Evolutionary conservation across 169 alveolate species (phyloP), one percentile per base, ranked within the genome.

Genomic region (Plasmodium cynomolgi): DNA sequence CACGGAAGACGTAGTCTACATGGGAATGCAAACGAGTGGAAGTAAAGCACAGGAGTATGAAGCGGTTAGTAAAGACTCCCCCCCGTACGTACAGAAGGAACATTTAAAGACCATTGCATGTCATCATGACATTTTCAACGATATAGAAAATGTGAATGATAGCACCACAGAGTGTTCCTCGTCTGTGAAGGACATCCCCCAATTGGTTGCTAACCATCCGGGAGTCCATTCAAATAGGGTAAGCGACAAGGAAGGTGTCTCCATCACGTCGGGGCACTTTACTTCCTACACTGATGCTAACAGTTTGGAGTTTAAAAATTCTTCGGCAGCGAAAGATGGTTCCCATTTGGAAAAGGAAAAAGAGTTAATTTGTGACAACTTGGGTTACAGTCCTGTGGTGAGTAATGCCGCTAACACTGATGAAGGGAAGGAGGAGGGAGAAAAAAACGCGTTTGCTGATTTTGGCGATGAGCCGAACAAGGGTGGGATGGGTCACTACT

Each of bases 111-210:
- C 75, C 34, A 29, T 84, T 31, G 17, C 47, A 29, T 77, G 44
- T 86, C 41, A 84, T 44, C 74, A 31, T 44, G 81, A 75, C 41
- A 37, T 54, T 86, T 75, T 33, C 68, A 86, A 86, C 33, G 93
- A 86, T 20, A 77, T 39, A n/a, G 93, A 86, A 56, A 75, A 77
- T 86, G 26, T 54, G 44, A 86, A 86, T 86, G 93, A 86, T 41
- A 86, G 73, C 20, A 86, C 93, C 13, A 58, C 85, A 5, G 93
- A 86, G 8, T 86, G 85, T 54, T 33, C 79, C 41, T 75, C 88
- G 1, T 68, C 77, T 8, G 62, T 86, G n/a, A 86, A 37, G 33
- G 85, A 86, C 44, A 23, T 86, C 4, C 81, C 81, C 15, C 56
- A 39, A 39, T 77, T 37, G 20, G 37, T 33, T 26, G 17, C 33